Percentiles rank a stretch among this genome's conserved stretches.
Evolutionary conservation across 441 rosid genomes (phyloP).

Genomic region (Brassica hybrid): DNA sequence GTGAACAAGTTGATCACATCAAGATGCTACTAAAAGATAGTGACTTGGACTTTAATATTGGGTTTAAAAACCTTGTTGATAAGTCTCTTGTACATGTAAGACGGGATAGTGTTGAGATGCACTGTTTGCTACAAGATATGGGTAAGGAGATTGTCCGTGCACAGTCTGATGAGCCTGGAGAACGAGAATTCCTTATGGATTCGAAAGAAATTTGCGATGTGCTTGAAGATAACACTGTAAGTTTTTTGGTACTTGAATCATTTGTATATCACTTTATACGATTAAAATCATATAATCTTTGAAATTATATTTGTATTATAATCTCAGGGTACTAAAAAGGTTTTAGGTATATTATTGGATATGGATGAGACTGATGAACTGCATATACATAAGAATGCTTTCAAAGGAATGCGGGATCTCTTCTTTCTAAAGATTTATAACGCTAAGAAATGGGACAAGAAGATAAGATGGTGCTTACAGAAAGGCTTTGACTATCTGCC

Average conservation of each 20-base stretch:
- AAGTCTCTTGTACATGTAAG: neutral
- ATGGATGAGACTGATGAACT: neutral
- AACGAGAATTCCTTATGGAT: neutral
- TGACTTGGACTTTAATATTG: neutral
- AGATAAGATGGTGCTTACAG: neutral
- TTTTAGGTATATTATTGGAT: constrained; percentile 18
- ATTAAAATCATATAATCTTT: neutral
- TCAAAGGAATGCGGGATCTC: constrained; percentile 4
- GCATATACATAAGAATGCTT: neutral
- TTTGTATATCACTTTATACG: neutral
- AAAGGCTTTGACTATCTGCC: constrained; percentile 5
- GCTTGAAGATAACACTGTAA: neutral
- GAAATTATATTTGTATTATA: neutral
- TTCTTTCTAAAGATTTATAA: neutral
- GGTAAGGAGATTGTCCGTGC: neutral
- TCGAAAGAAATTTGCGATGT: neutral
- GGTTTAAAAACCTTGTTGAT: neutral
- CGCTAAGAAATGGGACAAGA: neutral
- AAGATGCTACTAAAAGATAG: neutral
- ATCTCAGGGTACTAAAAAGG: constrained; percentile 10
- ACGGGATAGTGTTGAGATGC: neutral
- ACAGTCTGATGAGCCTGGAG: neutral
- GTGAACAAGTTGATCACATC: neutral
- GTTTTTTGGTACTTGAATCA: neutral
- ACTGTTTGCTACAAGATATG: neutral